These are phyloP conservation scores for Dysphania ambrosioides DNA, from an alignment of 148 eudicot genomes.

Conservation along the genomic window DNA sequence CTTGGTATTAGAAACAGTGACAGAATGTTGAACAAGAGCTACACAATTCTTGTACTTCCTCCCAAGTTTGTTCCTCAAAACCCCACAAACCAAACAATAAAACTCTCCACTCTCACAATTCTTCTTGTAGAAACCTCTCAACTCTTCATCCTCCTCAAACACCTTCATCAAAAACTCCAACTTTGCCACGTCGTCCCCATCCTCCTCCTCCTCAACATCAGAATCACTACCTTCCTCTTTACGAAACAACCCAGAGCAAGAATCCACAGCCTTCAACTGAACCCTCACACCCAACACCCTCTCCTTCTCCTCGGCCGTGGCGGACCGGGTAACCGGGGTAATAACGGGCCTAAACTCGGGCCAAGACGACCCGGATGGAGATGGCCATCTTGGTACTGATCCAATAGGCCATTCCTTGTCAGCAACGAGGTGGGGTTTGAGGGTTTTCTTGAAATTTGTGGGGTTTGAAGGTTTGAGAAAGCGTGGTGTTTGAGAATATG, in stretches of 20 bases:
- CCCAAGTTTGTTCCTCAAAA: constrained; percentile 37
- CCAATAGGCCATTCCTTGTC: constrained; percentile 57
- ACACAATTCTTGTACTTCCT: constrained; percentile 61
- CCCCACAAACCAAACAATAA: constrained; percentile 70
- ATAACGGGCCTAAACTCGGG: constrained; percentile 22
- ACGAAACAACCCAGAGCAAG: constrained; percentile 33
- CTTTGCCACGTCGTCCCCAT: constrained; percentile 27
- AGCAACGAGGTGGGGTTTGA: constrained; percentile 21
- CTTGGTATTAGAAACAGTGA: constrained; percentile 55
- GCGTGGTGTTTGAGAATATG: too few species aligned
- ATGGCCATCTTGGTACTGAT: constrained; percentile 15
- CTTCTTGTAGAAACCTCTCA: constrained; percentile 53
- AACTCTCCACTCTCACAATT: constrained; percentile 56
- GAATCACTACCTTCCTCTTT: constrained; percentile 23
- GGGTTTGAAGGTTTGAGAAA: constrained; percentile 32
- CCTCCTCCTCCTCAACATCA: constrained; percentile 37
- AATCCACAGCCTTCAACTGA: constrained; percentile 43
- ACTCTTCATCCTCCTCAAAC: constrained; percentile 47
- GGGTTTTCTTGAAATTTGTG: constrained; percentile 31
- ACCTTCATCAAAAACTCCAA: constrained; percentile 42
- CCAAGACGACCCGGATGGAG: constrained; percentile 35
- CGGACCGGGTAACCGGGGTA: constrained; percentile 21
- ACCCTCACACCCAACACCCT: constrained; percentile 23
- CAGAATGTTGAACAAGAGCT: constrained; percentile 68
- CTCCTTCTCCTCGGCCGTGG: constrained; percentile 41